Conservation (phyloP, 345 rosid genomes). For the Gossypium ekmanianum region DNA sequence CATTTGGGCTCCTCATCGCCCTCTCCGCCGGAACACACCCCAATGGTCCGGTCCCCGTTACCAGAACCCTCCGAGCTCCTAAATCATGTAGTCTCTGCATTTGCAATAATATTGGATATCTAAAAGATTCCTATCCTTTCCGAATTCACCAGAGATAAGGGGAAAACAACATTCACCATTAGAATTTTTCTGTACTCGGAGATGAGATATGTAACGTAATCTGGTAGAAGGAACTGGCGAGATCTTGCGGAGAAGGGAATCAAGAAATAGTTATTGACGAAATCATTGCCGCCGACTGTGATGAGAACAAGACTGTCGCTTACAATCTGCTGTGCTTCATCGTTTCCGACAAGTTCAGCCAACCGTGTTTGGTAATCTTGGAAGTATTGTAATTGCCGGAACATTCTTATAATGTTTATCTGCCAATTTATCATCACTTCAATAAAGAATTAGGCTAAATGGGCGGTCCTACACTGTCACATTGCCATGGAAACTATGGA, state of each 20-base stretch:
- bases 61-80: slow-evolving; percentile 78
- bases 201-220: slow-evolving; percentile 42
- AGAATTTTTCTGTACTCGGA: slow-evolving; percentile 55
- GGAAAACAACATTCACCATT: slow-evolving; percentile 21
- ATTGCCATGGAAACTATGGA: neutral
- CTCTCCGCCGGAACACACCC: slow-evolving; percentile 82
- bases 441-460: neutral
- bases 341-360: slow-evolving; percentile 49
- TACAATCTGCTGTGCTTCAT: slow-evolving; percentile 44
- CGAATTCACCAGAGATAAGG: no score
- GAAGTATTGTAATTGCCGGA: slow-evolving; percentile 54
- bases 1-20: slow-evolving; percentile 52
- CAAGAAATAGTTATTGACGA: slow-evolving; percentile 80
- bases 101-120: neutral
- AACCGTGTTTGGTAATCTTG: slow-evolving; percentile 61
- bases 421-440: slow-evolving; percentile 23
- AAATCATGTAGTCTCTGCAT: slow-evolving; percentile 28
- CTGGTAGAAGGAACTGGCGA: slow-evolving; percentile 50
- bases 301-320: slow-evolving; percentile 55
- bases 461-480: neutral
- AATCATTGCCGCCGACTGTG: slow-evolving; percentile 83
- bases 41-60: slow-evolving; percentile 83
- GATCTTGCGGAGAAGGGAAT: slow-evolving; percentile 58
- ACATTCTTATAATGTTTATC: slow-evolving; percentile 72
- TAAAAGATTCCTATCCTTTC: no score